Evolutionary conservation across 202 grass and related monocot species (phyloP).

Genomic region (Hordeum pubiflorum): DNA sequence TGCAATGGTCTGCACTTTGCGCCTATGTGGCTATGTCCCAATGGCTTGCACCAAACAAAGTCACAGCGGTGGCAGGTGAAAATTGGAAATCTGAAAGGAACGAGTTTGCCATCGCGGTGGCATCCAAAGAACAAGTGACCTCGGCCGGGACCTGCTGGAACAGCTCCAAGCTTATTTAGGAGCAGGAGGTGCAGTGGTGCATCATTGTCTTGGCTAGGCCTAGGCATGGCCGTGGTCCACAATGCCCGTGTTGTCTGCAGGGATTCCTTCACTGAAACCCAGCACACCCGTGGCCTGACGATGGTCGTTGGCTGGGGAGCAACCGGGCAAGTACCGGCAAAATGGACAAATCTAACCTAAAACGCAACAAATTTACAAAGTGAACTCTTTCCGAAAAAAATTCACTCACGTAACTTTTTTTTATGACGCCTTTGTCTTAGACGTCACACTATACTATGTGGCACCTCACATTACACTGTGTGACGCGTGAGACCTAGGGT

Average conservation of each 20-base stretch:
- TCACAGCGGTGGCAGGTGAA: not conserved
- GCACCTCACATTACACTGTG: no score
- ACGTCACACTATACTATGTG: no score
- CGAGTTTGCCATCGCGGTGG: not conserved
- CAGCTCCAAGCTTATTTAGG: not conserved
- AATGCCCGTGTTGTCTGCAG: not conserved
- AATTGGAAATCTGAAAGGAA: not conserved
- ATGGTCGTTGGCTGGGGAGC: slow-evolving; percentile 11
- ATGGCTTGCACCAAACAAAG: not conserved
- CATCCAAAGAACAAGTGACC: not conserved
- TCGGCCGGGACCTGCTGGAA: not conserved
- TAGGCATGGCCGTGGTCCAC: not conserved
- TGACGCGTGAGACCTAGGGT: no score
- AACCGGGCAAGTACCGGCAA: not conserved
- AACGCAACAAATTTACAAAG: no score
- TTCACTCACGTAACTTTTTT: no score
- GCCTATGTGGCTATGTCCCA: not conserved
- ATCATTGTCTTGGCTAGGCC: not conserved
- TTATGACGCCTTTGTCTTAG: no score
- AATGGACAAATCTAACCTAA: no score
- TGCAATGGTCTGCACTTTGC: no score
- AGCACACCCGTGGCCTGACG: not conserved
- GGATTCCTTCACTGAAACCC: not conserved
- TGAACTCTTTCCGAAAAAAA: no score
- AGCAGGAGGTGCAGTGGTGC: not conserved